Conservation (phyloP, 306 rosid species). For the Ammopiptanthus mongolicus region DNA sequence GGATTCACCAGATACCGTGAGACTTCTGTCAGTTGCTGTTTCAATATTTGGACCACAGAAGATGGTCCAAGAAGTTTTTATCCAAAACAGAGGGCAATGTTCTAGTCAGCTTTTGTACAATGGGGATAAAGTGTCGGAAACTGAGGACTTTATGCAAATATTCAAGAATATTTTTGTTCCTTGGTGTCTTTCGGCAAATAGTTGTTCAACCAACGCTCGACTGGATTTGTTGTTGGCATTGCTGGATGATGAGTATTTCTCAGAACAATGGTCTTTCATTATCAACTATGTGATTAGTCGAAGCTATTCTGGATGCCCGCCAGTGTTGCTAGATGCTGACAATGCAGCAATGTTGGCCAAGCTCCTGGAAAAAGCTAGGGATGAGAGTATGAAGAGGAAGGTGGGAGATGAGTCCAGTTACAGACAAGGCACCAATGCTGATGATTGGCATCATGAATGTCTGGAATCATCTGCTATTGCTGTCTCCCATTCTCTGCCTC, state of each 20-base stretch:
- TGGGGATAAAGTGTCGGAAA: constrained; percentile 34
- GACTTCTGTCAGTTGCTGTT: constrained; percentile 57
- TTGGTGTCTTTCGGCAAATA: constrained; percentile 70
- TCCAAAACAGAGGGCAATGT: constrained; percentile 32
- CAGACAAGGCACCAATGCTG: constrained; percentile 37
- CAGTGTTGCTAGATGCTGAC: constrained; percentile 42
- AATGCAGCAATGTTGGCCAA: constrained; percentile 55
- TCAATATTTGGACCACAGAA: constrained; percentile 80
- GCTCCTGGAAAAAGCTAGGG: constrained; percentile 72
- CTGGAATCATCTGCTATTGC: constrained; percentile 71
- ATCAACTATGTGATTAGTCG: constrained; percentile 50
- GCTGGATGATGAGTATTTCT: constrained; percentile 77
- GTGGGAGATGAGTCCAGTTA: constrained; percentile 30
- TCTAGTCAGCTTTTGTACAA: constrained; percentile 27
- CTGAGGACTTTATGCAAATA: constrained; percentile 56
- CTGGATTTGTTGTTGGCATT: constrained; percentile 73
- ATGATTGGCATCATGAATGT: constrained; percentile 63
- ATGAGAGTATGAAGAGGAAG: constrained; percentile 40
- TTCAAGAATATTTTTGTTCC: constrained; percentile 73
- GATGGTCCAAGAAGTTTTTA: constrained; percentile 53
- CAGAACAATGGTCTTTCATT: constrained; percentile 72
- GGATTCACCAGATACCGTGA: constrained; percentile 69
- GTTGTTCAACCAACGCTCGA: constrained; percentile 51
- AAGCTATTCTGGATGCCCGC: constrained; percentile 37
- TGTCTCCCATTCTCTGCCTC: constrained; percentile 49